Percentiles rank a stretch among this genome's conserved stretches.
Evolutionary conservation across 768 basidiomycete genomes (phyloP).

Genomic region (Imleria badia): DNA sequence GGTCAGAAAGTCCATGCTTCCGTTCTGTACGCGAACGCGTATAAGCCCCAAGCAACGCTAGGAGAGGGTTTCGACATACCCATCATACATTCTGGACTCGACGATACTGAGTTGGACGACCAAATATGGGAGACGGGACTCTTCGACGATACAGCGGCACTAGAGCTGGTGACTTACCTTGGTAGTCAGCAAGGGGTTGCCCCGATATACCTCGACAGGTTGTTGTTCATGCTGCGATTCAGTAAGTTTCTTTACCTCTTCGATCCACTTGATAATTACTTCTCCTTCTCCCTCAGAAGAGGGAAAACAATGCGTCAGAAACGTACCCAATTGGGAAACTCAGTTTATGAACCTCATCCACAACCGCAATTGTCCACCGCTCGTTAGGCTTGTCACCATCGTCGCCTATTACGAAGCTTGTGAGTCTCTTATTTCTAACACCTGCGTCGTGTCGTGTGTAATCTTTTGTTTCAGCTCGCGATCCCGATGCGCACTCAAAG

Average conservation of each 20-base stretch:
- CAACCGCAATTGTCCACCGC: not conserved
- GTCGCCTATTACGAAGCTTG: constrained; percentile 15
- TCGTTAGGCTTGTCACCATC: constrained; percentile 5
- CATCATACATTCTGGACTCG: not conserved
- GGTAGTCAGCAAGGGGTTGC: constrained; percentile 7
- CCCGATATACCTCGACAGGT: constrained; percentile 5
- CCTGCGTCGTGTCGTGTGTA: too few relatives aligned
- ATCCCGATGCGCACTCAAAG: not conserved
- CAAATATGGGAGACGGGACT: constrained; percentile 22
- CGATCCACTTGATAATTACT: not conserved
- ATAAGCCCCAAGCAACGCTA: constrained; percentile 16
- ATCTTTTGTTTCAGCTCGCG: constrained; percentile 3
- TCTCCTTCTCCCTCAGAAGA: constrained; percentile 19
- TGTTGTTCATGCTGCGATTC: constrained; percentile 21
- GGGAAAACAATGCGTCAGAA: constrained; percentile 17
- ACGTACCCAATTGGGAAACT: not conserved
- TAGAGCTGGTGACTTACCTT: constrained; percentile 12
- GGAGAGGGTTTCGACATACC: constrained; percentile 28
- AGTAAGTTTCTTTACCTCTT: constrained; percentile 7
- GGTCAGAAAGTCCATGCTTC: constrained; percentile 29
- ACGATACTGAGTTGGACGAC: constrained; percentile 4
- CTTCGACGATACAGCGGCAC: constrained; percentile 17
- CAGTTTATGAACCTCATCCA: not conserved
- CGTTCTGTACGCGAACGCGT: constrained; percentile 21
- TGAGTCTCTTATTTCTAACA: not conserved